Conservation (phyloP, 2,329 filamentous ascomycete species). For the Coniochaeta sp. region DNA sequence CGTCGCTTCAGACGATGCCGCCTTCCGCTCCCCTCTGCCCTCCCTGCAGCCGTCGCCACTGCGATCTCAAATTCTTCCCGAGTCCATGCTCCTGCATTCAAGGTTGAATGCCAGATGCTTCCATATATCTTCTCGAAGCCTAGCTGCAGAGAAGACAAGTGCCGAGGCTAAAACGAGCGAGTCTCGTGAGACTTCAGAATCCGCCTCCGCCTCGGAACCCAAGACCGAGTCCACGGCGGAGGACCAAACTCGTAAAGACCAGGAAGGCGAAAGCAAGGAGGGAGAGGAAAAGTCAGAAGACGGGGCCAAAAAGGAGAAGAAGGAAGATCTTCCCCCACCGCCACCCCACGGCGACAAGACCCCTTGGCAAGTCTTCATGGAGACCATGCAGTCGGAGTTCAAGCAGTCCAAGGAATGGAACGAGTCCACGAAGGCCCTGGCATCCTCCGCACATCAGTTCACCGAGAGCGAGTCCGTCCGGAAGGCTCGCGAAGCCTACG, state of each 20-base stretch:
- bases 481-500: slow-evolving; percentile 77
- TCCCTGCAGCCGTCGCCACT: slow-evolving; percentile 27
- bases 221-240: slow-evolving; percentile 33
- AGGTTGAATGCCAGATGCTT: slow-evolving; percentile 25
- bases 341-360: slow-evolving; percentile 98
- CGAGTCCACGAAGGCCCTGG: slow-evolving; percentile 92
- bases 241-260: slow-evolving; percentile 24
- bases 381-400: slow-evolving; percentile 91
- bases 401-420: slow-evolving; percentile 99
- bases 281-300: slow-evolving; percentile 40
- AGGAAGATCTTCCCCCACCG: slow-evolving; percentile 69
- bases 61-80: slow-evolving; percentile 37
- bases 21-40: slow-evolving; percentile 4
- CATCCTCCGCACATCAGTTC: slow-evolving; percentile 82
- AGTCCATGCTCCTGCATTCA: slow-evolving; percentile 27
- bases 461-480: slow-evolving; percentile 88
- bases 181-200: slow-evolving; percentile 21
- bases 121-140: slow-evolving; percentile 25
- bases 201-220: slow-evolving; percentile 20
- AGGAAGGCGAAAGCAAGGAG: slow-evolving; percentile 35
- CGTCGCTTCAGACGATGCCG: not conserved
- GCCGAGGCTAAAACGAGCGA: slow-evolving; percentile 13
- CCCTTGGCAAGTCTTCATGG: slow-evolving; percentile 96
- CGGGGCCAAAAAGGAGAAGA: slow-evolving; percentile 50
- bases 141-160: slow-evolving; percentile 20